phyloP scores from a whole-genome alignment of 345 rosid genomes.

The Clausena lansium region DNA sequence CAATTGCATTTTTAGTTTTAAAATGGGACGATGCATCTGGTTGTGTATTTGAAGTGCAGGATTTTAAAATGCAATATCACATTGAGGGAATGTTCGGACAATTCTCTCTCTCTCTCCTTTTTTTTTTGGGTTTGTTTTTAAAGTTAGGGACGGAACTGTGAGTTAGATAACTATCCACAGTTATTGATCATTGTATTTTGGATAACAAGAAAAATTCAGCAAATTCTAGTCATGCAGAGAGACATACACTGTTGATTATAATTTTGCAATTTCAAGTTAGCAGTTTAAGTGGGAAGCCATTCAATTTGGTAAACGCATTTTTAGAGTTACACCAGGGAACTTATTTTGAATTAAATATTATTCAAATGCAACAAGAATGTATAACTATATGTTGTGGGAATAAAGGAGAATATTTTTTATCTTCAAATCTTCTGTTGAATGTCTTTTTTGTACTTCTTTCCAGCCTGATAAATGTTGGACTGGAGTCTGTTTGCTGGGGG shows the following conservation, averaged over 20 bases:
- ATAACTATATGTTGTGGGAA: neutral
- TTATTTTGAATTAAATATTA: neutral
- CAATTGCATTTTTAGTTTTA: neutral
- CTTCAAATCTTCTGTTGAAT: slow-evolving; percentile 1
- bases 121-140: too few relatives aligned
- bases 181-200: neutral
- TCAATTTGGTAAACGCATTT: too few relatives aligned
- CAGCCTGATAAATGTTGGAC: slow-evolving; percentile 89
- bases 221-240: neutral
- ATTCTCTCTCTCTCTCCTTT: too few relatives aligned
- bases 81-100: too few relatives aligned
- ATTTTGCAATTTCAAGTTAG: too few relatives aligned
- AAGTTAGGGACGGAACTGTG: neutral
- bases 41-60: too few relatives aligned
- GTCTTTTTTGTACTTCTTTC: slow-evolving; percentile 18
- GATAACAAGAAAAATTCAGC: neutral
- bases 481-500: slow-evolving; percentile 71
- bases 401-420: neutral
- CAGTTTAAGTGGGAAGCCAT: too few relatives aligned
- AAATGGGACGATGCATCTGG: neutral
- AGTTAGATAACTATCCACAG: neutral
- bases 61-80: too few relatives aligned
- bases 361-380: neutral
- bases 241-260: neutral
- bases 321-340: neutral